Percentiles rank a stretch among this genome's conserved stretches.
Evolutionary conservation across 2,329 filamentous ascomycete genomes (phyloP).

Genomic region (Aspergillus melleus): DNA sequence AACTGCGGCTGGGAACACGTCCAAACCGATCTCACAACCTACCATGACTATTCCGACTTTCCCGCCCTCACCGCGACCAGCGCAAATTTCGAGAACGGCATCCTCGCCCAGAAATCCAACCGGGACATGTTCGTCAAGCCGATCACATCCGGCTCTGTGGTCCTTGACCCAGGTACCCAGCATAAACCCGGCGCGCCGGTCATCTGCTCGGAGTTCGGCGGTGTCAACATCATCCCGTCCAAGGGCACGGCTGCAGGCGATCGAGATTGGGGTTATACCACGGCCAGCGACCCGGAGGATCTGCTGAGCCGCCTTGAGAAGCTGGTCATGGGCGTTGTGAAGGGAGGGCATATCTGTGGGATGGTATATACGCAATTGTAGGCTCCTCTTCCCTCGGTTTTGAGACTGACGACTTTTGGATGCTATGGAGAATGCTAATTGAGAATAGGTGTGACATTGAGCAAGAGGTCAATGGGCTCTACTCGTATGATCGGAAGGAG

Average conservation of each 20-base stretch:
- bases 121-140: constrained; percentile 57
- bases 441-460: constrained; percentile 55
- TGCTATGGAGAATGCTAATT: background rate
- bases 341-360: constrained; percentile 59
- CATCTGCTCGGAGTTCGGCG: constrained; percentile 68
- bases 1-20: constrained; percentile 74
- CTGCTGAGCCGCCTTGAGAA: constrained; percentile 59
- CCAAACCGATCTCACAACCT: constrained; percentile 63
- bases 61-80: constrained; percentile 58
- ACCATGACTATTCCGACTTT: constrained; percentile 66
- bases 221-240: constrained; percentile 63
- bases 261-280: constrained; percentile 68
- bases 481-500: constrained; percentile 60
- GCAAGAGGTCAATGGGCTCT: constrained; percentile 68
- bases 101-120: constrained; percentile 55
- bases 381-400: constrained; percentile 27
- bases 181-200: constrained; percentile 59
- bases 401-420: background rate
- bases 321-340: constrained; percentile 59
- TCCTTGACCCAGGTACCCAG: constrained; percentile 50
- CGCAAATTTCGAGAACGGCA: constrained; percentile 49
- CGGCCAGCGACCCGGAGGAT: constrained; percentile 60
- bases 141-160: constrained; percentile 32
- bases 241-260: constrained; percentile 43
- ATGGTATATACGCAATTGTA: constrained; percentile 68